phyloP scores from a whole-genome alignment of 2,329 filamentous ascomycete species.

The Ophiocordyceps unilateralis region DNA sequence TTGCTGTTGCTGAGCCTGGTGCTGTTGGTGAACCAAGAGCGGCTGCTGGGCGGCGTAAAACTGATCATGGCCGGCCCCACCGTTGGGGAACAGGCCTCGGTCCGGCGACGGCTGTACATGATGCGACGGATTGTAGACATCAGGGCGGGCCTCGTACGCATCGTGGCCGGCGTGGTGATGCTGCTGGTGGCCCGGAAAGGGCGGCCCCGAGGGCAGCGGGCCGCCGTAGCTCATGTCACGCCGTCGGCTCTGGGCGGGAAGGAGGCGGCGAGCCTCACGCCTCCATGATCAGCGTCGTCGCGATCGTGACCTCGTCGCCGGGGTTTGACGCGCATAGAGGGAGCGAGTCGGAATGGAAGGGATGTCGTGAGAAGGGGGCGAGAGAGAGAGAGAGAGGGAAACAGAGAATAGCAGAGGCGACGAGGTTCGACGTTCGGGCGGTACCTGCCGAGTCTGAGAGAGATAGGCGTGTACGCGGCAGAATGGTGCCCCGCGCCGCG shows the following conservation, averaged over 20 bases:
- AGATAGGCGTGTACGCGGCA: background rate
- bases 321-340: background rate
- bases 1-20: slow-evolving; percentile 7
- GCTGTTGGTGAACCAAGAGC: background rate
- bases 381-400: background rate
- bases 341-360: background rate
- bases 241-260: background rate
- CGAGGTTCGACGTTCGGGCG: background rate
- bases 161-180: background rate
- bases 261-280: slow-evolving; percentile 1
- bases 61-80: slow-evolving; percentile 2
- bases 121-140: background rate
- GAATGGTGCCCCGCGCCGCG: background rate
- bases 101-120: background rate
- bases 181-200: slow-evolving; percentile 11
- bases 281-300: slow-evolving; percentile 1
- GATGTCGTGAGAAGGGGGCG: background rate
- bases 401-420: background rate
- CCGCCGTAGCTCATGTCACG: slow-evolving; percentile 19
- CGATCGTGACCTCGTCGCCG: background rate
- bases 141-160: background rate
- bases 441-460: background rate
- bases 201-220: slow-evolving; percentile 12
- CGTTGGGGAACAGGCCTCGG: background rate
- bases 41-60: slow-evolving; percentile 8